phyloP scores from a whole-genome alignment of 352 stramenopile species.

The Blastocystis sp. region DNA sequence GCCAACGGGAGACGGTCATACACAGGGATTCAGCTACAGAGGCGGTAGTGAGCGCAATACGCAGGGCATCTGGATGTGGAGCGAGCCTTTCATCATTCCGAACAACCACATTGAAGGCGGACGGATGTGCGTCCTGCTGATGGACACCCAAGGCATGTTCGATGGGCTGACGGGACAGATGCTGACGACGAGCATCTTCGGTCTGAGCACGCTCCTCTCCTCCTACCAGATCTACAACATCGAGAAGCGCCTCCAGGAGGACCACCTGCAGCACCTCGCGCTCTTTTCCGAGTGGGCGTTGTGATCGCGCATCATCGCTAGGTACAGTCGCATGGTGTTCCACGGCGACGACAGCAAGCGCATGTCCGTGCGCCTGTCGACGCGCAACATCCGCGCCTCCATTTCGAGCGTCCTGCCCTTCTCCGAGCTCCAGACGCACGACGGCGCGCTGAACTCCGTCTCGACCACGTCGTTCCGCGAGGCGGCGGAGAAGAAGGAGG shows the following conservation, averaged over 20 bases:
- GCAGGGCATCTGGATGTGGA: conserved; percentile 99
- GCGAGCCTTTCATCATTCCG: conserved; percentile 89
- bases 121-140: conserved; percentile 91
- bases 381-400: background rate
- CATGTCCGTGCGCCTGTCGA: conserved; percentile 69
- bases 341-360: conserved; percentile 17
- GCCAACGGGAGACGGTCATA: conserved; percentile 78
- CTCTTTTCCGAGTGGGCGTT: conserved; percentile 93
- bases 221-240: conserved; percentile 99
- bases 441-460: conserved; percentile 73
- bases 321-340: conserved; percentile 34
- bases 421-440: conserved; percentile 58
- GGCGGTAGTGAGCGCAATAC: conserved; percentile 94
- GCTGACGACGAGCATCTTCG: conserved; percentile 97
- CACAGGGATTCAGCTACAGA: conserved; percentile 90
- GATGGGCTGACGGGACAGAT: conserved; percentile 97
- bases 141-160: conserved; percentile 99
- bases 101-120: conserved; percentile 79
- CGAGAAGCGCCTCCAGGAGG: conserved; percentile 97
- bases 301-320: conserved; percentile 31
- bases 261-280: conserved; percentile 97
- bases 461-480: conserved; percentile 66
- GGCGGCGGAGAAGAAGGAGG: conserved; percentile 66
- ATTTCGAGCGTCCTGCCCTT: conserved; percentile 66
- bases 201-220: conserved; percentile 91